phyloP scores from a whole-genome alignment of 1,284 basidiomycete species.

The Boletus albobrunnescens region DNA sequence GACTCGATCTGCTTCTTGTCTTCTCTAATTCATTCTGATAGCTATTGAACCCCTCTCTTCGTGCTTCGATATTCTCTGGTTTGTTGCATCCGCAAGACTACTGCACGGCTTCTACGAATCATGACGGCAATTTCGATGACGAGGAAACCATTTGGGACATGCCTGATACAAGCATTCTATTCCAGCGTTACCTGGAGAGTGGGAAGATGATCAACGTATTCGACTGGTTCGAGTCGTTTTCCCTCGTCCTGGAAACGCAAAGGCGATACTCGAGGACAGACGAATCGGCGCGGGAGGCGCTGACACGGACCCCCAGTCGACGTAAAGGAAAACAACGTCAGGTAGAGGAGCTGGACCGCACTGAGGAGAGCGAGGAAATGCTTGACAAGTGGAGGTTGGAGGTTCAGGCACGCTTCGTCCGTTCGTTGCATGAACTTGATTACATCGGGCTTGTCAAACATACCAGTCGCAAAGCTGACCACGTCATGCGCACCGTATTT shows the following conservation, averaged over 20 bases:
- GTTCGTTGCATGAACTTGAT: constrained; percentile 74
- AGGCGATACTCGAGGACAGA: constrained; percentile 25
- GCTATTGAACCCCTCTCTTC: constrained; percentile 67
- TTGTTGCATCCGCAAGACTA: constrained; percentile 59
- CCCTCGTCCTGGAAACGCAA: constrained; percentile 56
- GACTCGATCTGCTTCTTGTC: neutral
- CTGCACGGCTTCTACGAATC: constrained; percentile 10
- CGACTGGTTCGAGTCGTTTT: constrained; percentile 77
- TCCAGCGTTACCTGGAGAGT: constrained; percentile 68
- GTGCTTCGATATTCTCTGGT: constrained; percentile 55
- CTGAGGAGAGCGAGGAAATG: constrained; percentile 37
- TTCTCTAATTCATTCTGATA: constrained; percentile 30
- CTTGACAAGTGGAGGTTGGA: constrained; percentile 56
- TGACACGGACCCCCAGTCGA: constrained; percentile 23
- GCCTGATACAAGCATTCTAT: constrained; percentile 72
- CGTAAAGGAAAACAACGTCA: constrained; percentile 27
- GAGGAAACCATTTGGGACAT: constrained; percentile 42
- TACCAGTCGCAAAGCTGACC: constrained; percentile 71
- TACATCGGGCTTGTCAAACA: constrained; percentile 75
- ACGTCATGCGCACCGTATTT: constrained; percentile 64
- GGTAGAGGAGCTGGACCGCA: constrained; percentile 4
- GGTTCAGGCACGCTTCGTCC: constrained; percentile 71
- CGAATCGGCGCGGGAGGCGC: constrained; percentile 10
- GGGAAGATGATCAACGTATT: constrained; percentile 77
- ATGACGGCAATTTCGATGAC: constrained; percentile 19